Conservation (phyloP, 441 rosid genomes). For the Isatis lusitanica region DNA sequence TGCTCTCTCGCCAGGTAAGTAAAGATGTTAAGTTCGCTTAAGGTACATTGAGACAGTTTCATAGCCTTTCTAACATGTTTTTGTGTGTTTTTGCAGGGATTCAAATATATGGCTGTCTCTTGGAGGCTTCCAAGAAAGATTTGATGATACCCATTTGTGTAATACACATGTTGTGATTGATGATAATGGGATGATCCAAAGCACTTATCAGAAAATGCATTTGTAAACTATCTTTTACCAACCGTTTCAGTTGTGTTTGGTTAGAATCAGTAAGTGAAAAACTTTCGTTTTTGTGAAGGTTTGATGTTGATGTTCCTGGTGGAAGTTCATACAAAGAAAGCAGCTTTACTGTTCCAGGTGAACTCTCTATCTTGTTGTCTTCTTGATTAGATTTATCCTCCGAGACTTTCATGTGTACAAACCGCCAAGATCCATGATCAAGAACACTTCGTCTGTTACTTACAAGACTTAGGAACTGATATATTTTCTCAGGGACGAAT, state of each 20-base stretch:
- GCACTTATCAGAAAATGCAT: conserved; percentile 77
- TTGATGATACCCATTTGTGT: conserved; percentile 69
- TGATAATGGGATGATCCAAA: conserved; percentile 66
- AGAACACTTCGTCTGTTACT: neutral
- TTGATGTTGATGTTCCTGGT: conserved; percentile 94
- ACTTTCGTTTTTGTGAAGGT: conserved; percentile 47
- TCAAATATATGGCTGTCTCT: conserved; percentile 87
- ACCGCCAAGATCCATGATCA: neutral
- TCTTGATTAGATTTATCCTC: neutral
- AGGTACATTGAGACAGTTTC: neutral
- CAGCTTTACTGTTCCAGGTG: conserved; percentile 91
- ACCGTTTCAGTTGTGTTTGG: neutral
- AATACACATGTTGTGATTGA: conserved; percentile 91
- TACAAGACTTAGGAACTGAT: neutral
- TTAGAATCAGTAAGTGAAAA: neutral
- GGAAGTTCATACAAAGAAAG: conserved; percentile 87
- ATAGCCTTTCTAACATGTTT: neutral
- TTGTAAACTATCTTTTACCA: conserved; percentile 49
- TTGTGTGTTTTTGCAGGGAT: conserved; percentile 51
- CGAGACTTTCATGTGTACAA: neutral
- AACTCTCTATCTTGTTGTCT: conserved; percentile 1
- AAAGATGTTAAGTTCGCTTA: neutral
- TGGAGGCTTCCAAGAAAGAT: conserved; percentile 93
- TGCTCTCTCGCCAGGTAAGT: conserved; percentile 84
- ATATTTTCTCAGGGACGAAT: conserved; percentile 53